A percentile compares a stretch with the other conserved stretches of the same genome.
Conservation (phyloP, 1,284 basidiomycete species). For the Rugosomyces carneus region DNA sequence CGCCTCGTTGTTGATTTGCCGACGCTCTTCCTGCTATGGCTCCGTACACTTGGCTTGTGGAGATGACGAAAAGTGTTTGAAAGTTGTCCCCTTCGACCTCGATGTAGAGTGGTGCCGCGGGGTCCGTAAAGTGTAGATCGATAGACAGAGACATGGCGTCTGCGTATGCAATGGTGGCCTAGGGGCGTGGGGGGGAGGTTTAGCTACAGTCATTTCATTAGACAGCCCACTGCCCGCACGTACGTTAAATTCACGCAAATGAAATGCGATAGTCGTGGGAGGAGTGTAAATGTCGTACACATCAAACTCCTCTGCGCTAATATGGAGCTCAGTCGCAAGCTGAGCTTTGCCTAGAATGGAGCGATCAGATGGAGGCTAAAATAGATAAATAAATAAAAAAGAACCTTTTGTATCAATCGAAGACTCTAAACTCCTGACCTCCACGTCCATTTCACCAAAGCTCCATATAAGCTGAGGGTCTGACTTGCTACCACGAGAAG, state of each 20-base stretch:
- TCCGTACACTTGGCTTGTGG: slow-evolving; percentile 57
- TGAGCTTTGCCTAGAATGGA: slow-evolving; percentile 60
- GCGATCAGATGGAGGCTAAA: slow-evolving; percentile 1
- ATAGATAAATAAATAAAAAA: slow-evolving; percentile 6
- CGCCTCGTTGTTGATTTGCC: slow-evolving; percentile 16
- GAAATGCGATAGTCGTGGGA: slow-evolving; percentile 67
- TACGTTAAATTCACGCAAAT: slow-evolving; percentile 77
- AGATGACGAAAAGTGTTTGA: slow-evolving; percentile 66
- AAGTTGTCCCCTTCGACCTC: slow-evolving; percentile 59
- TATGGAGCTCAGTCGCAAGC: slow-evolving; percentile 64
- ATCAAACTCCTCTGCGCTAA: slow-evolving; percentile 73
- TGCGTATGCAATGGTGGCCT: slow-evolving; percentile 75
- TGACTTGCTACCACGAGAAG: slow-evolving; percentile 49
- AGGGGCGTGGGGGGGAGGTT: too few species aligned
- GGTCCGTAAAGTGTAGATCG: slow-evolving; percentile 68
- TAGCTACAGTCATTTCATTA: too few species aligned
- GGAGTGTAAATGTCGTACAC: slow-evolving; percentile 55
- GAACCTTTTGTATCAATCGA: slow-evolving; percentile 60
- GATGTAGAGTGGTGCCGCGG: slow-evolving; percentile 66
- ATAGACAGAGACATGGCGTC: slow-evolving; percentile 60
- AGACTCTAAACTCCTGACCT: slow-evolving; percentile 61
- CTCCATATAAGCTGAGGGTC: slow-evolving; percentile 76
- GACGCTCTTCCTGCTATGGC: slow-evolving; percentile 22
- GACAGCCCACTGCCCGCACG: slow-evolving; percentile 8
- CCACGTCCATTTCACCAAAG: slow-evolving; percentile 60